Evolutionary conservation across 768 basidiomycete species (phyloP).

Genomic region (Tricholoma matsutake): DNA sequence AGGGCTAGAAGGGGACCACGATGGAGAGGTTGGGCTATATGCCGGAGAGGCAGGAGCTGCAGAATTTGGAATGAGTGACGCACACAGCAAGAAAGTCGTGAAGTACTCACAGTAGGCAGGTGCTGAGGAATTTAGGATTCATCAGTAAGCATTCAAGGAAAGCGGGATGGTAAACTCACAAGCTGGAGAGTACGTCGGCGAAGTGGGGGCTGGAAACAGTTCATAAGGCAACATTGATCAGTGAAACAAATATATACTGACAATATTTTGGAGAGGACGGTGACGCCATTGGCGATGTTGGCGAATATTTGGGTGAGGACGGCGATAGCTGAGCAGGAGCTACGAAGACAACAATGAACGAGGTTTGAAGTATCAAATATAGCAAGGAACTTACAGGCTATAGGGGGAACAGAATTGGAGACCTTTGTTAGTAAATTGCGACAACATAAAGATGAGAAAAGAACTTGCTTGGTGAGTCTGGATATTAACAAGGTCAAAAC

Average conservation of each 20-base stretch:
- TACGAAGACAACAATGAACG: slow-evolving; percentile 26
- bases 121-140: slow-evolving; percentile 37
- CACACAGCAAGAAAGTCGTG: background rate
- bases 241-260: slow-evolving; percentile 37
- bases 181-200: slow-evolving; percentile 84
- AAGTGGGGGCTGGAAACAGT: slow-evolving; percentile 64
- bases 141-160: slow-evolving; percentile 2
- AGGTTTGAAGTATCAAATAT: background rate
- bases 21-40: slow-evolving; percentile 84
- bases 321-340: slow-evolving; percentile 84
- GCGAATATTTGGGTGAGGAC: slow-evolving; percentile 89
- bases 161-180: slow-evolving; percentile 48
- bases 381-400: slow-evolving; percentile 58
- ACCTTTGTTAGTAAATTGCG: slow-evolving; percentile 22
- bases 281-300: slow-evolving; percentile 86
- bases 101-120: slow-evolving; percentile 70
- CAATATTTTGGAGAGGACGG: slow-evolving; percentile 93
- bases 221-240: slow-evolving; percentile 9
- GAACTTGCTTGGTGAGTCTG: slow-evolving; percentile 80
- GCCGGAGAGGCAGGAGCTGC: slow-evolving; percentile 81
- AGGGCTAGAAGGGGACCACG: slow-evolving; percentile 82
- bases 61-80: slow-evolving; percentile 14
- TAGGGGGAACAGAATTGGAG: slow-evolving; percentile 6
- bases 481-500: slow-evolving; percentile 17
- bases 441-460: background rate